These are phyloP conservation scores for Curvularia lunata DNA, from an alignment of 2,329 filamentous ascomycete species.

Conservation along the genomic window DNA sequence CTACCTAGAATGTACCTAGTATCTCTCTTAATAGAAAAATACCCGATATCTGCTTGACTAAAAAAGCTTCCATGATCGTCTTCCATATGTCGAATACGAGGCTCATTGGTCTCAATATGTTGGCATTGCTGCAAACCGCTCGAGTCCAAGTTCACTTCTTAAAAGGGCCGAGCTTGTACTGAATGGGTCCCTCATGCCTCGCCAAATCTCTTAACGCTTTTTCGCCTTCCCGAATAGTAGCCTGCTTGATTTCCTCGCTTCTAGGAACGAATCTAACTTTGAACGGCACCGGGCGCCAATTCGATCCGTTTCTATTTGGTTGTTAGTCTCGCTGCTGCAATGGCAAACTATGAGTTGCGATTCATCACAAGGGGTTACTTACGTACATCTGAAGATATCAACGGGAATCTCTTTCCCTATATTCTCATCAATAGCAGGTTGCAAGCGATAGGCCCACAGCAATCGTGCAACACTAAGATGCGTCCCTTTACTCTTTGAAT, in stretches of 20 bases:
- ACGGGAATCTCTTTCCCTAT: constrained; percentile 58
- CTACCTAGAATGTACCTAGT: neutral
- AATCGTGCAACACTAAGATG: constrained; percentile 64
- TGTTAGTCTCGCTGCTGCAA: neutral
- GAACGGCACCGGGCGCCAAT: constrained; percentile 5
- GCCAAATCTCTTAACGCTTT: neutral
- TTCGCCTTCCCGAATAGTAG: neutral
- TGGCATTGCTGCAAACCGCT: rapidly evolving
- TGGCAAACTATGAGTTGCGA: neutral
- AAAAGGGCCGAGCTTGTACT: constrained; percentile 1
- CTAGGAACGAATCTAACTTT: constrained; percentile 4
- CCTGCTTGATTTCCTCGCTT: constrained; percentile 3
- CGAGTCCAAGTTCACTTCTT: neutral
- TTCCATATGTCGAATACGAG: neutral
- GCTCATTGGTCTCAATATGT: neutral
- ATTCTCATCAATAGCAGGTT: constrained; percentile 47
- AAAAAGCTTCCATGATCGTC: too few species aligned
- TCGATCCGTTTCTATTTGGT: constrained; percentile 1
- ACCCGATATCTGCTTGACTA: too few species aligned
- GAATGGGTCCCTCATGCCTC: constrained; percentile 1
- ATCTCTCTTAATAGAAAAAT: neutral
- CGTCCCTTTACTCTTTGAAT: constrained; percentile 61
- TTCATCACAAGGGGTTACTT: neutral
- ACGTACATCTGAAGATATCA: constrained; percentile 51
- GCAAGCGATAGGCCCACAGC: constrained; percentile 63